phyloP scores from a whole-genome alignment of 306 rosid species.

The Psophocarpus tetragonolobus region DNA sequence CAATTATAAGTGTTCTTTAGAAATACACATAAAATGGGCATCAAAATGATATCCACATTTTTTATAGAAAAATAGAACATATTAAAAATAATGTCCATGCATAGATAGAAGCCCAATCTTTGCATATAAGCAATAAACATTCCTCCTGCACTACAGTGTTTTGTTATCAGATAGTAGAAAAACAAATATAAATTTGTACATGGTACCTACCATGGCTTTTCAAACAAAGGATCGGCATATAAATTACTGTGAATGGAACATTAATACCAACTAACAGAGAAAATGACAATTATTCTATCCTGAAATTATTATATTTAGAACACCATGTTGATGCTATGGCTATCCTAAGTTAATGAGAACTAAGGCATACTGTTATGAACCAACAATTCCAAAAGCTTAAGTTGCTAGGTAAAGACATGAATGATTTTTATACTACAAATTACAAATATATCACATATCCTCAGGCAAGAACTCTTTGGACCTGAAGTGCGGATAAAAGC shows the following conservation, averaged over 20 bases:
- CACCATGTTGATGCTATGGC: neutral
- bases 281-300: neutral
- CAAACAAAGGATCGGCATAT: neutral
- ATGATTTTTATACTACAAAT: neutral
- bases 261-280: neutral
- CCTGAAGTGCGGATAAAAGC: neutral
- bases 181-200: neutral
- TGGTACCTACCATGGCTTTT: neutral
- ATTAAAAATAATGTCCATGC: neutral
- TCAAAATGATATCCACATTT: neutral
- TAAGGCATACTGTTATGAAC: neutral
- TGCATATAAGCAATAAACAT: neutral
- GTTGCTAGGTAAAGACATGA: neutral
- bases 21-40: neutral
- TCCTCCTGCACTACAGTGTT: neutral
- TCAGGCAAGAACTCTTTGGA: neutral
- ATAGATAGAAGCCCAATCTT: neutral
- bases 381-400: neutral
- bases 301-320: neutral
- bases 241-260: neutral
- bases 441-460: neutral
- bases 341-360: neutral
- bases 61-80: neutral
- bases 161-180: neutral
- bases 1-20: neutral